These are phyloP conservation scores for Fusarium sp. DNA, from an alignment of 2,329 filamentous ascomycete genomes.

Conservation along the genomic window DNA sequence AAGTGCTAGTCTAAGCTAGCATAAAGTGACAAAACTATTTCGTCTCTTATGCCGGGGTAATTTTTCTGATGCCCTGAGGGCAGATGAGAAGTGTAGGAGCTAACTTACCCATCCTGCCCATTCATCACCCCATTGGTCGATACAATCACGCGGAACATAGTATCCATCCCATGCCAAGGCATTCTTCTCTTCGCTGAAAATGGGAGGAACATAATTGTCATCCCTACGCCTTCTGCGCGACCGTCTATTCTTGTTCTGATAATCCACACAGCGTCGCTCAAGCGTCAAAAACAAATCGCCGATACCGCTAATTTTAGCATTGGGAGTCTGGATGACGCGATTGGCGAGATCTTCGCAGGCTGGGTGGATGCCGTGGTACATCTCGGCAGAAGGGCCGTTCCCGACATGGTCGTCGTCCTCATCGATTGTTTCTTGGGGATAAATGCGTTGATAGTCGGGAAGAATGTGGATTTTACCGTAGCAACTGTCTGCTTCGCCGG, in stretches of 20 bases:
- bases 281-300: not conserved
- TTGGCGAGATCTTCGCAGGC: not conserved
- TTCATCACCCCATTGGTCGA: not conserved
- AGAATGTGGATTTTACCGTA: not conserved
- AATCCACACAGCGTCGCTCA: conserved; percentile 10
- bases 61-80: too few relatives aligned
- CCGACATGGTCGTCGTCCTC: not conserved
- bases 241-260: too few relatives aligned
- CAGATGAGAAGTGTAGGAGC: too few relatives aligned
- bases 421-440: not conserved
- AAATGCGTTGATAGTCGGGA: rapidly evolving
- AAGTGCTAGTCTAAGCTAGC: too few relatives aligned
- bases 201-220: not conserved
- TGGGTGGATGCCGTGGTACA: not conserved
- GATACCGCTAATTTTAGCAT: not conserved
- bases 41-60: too few relatives aligned
- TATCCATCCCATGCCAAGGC: not conserved
- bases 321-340: not conserved
- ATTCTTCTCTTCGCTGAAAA: not conserved
- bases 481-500: rapidly evolving
- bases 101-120: conserved; percentile 16
- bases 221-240: too few relatives aligned
- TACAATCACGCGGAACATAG: not conserved
- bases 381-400: rapidly evolving
- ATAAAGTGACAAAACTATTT: too few relatives aligned